A percentile compares a stretch with the other conserved stretches of the same genome.
Conservation (phyloP, 2,329 filamentous ascomycete species). For the Ophiobolus disseminans region DNA sequence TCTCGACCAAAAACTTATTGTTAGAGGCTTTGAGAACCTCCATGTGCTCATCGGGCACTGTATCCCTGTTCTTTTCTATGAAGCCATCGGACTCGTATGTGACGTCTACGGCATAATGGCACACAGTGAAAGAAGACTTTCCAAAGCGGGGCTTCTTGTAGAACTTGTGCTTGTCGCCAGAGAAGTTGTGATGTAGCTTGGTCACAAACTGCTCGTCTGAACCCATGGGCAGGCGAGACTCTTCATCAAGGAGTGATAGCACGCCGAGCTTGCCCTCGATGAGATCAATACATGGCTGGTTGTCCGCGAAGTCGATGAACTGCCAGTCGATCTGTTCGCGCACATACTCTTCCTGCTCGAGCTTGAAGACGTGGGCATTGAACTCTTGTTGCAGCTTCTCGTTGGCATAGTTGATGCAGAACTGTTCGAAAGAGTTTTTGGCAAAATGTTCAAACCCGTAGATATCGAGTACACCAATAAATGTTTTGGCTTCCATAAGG, state of each 20-base stretch:
- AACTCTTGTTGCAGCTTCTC: slow-evolving; percentile 99
- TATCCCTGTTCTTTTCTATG: slow-evolving; percentile 99
- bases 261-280: slow-evolving; percentile 98
- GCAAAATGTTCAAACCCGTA: slow-evolving; percentile 99
- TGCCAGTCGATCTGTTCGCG: slow-evolving; percentile 98
- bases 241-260: slow-evolving; percentile 89
- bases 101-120: slow-evolving; percentile 97
- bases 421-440: slow-evolving; percentile 99
- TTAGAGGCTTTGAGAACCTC: slow-evolving; percentile 84
- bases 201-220: slow-evolving; percentile 96
- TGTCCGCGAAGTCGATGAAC: slow-evolving; percentile 99
- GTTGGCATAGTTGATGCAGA: slow-evolving; percentile 99
- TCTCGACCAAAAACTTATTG: slow-evolving; percentile 83
- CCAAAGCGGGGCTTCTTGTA: slow-evolving; percentile 99
- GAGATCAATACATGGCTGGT: slow-evolving; percentile 97
- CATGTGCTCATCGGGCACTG: slow-evolving; percentile 97
- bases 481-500: slow-evolving; percentile 79
- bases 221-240: slow-evolving; percentile 95
- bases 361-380: slow-evolving; percentile 98
- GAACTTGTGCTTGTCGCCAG: slow-evolving; percentile 88
- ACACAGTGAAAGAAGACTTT: slow-evolving; percentile 96
- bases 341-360: slow-evolving; percentile 97
- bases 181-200: slow-evolving; percentile 94
- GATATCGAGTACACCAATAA: slow-evolving; percentile 98
- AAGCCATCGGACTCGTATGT: slow-evolving; percentile 99